Evolutionary conservation across 345 rosid species (phyloP).

Genomic region (Excoecaria cochinchinensis): DNA sequence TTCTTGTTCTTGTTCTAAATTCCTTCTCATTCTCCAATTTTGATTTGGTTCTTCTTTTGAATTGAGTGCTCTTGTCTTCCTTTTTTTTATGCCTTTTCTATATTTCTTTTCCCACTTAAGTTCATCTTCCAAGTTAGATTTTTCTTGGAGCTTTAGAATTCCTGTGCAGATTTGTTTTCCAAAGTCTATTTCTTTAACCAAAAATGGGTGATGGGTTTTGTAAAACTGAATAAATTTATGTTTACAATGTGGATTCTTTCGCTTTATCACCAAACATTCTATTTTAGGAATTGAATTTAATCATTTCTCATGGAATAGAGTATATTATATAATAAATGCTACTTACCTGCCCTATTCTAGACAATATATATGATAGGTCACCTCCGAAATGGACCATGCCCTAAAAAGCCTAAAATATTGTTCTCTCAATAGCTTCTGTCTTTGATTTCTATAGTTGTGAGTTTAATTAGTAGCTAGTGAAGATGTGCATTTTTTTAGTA

Average conservation of each 20-base stretch:
- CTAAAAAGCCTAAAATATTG: conserved; percentile 7
- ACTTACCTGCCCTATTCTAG: neutral
- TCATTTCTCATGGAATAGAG: conserved; percentile 3
- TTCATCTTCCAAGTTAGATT: conserved; percentile 4
- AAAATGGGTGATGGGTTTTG: conserved; percentile 10
- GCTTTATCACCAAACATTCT: conserved; percentile 27
- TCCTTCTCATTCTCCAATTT: conserved; percentile 34
- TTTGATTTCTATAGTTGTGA: neutral
- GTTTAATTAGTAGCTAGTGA: neutral
- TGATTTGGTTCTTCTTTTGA: conserved; percentile 32
- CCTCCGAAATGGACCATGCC: conserved; percentile 17
- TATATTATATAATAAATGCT: neutral
- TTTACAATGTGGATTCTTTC: conserved; percentile 37
- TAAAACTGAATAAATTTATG: conserved; percentile 17
- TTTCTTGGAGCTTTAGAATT: conserved; percentile 1
- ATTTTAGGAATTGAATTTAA: conserved; percentile 22
- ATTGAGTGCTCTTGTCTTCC: conserved; percentile 17
- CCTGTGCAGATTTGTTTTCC: neutral
- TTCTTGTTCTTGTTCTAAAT: neutral
- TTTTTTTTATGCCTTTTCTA: conserved; percentile 5
- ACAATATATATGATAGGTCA: conserved; percentile 17
- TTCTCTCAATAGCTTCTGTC: neutral
- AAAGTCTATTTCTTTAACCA: neutral
- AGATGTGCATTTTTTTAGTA: too few relatives aligned
- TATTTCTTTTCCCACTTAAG: neutral